Evolutionary conservation across 495 filamentous ascomycete genomes (phyloP).

Genomic region (Penicilliopsis zonata): DNA sequence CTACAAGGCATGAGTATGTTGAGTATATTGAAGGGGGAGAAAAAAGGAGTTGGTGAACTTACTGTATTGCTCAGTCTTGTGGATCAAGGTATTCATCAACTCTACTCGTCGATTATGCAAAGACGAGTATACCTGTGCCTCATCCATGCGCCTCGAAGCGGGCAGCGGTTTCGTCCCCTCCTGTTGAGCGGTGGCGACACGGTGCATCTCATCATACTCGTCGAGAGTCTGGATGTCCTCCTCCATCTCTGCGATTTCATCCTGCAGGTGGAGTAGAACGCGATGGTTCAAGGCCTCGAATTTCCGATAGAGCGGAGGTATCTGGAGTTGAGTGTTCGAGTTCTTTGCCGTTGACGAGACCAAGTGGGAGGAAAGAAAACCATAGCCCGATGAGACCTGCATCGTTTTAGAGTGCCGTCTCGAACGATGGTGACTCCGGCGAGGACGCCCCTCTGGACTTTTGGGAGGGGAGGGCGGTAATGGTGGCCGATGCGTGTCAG

Average conservation of each 20-base stretch:
- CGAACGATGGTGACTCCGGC: constrained; percentile 11
- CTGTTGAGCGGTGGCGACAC: constrained; percentile 40
- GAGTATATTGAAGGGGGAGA: neutral
- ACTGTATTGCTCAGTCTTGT: constrained; percentile 81
- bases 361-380: constrained; percentile 51
- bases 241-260: constrained; percentile 72
- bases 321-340: constrained; percentile 18
- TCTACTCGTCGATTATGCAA: constrained; percentile 61
- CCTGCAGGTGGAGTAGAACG: constrained; percentile 73
- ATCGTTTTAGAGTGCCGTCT: constrained; percentile 15
- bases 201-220: constrained; percentile 53
- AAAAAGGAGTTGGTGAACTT: constrained; percentile 17
- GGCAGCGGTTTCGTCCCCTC: constrained; percentile 35
- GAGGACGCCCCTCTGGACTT: constrained; percentile 21
- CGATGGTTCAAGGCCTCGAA: constrained; percentile 81
- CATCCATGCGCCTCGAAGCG: constrained; percentile 54
- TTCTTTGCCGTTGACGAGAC: constrained; percentile 30
- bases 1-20: constrained; percentile 25
- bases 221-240: constrained; percentile 63
- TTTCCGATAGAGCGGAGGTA: constrained; percentile 69
- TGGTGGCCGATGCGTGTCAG: constrained; percentile 12
- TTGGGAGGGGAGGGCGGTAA: constrained; percentile 26
- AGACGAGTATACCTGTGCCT: constrained; percentile 51
- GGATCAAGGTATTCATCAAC: constrained; percentile 54
- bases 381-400: constrained; percentile 45